Evolutionary conservation across 192 early-diverging fungal species (phyloP), one percentile per base, ranked within the genome.

Genomic region (Coemansia guatemalensis): DNA sequence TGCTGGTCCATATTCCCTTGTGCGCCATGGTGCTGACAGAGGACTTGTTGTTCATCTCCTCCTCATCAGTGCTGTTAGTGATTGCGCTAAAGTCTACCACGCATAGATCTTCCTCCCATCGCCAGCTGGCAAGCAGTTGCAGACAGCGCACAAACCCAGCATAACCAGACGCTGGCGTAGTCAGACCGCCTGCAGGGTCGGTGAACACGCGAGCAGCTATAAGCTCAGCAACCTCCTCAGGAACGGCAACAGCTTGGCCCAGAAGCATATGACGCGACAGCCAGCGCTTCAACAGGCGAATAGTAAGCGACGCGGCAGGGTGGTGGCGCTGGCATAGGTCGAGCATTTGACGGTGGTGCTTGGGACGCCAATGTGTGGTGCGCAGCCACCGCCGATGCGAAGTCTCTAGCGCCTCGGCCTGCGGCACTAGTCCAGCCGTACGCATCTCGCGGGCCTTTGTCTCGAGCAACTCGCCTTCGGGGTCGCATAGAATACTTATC

Each of bases 251-350:
- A 20, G 85, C 82, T 9, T 80, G 69, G 63, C 71, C 69, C 26
- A 91, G 82, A 6, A 96, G 79, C 81, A 92, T 80, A 65, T 99
- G 95, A 21, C 89, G 82, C 8, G 87, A 81, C 25, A 95, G 73
- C 94, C 94, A 99, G 60, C 94, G 86, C 84, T 99, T 99, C 20
- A 86, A 72, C 54, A 99, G 75, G 20, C 96, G 87, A 26, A 96
- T 88, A 6, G 93, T 91, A 39, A 85, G 73, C 11, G 91, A 90
- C 14, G 90, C 84, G 12, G 88, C 87, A 25, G 93, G 88, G 68
- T 86, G 71, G 30, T 67, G 84, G 51, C 85, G 82, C 49, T 87
- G 85, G 75, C 90, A 93, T 39, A 94, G 76, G 48, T 89, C 86
- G 54, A 89, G 88, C 17, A 97, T 83, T n/a, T 71, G 68, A 8